A percentile compares a stretch with the other conserved stretches of the same genome.
phyloP scores from a whole-genome alignment of 768 basidiomycete species.

The Austroboletus festivus region DNA sequence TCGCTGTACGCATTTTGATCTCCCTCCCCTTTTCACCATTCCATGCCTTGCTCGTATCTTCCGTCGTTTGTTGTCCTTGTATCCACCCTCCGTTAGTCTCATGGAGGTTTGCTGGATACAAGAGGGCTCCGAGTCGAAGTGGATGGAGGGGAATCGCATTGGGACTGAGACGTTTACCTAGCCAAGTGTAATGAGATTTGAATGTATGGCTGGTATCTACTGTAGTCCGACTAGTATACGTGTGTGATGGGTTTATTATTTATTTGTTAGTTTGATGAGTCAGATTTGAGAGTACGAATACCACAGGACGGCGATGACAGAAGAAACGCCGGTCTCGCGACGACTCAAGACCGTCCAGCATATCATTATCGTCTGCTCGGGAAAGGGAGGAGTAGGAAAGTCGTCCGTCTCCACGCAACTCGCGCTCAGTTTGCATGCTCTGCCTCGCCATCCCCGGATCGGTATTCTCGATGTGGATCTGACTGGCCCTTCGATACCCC shows the following conservation, averaged over 20 bases:
- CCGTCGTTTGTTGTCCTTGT: constrained; percentile 61
- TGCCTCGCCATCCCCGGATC: constrained; percentile 63
- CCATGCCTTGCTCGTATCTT: constrained; percentile 25
- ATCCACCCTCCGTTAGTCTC: constrained; percentile 52
- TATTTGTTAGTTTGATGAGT: too few species aligned
- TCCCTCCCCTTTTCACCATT: constrained; percentile 15
- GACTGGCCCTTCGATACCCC: constrained; percentile 91
- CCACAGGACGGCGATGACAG: constrained; percentile 21
- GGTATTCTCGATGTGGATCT: constrained; percentile 94
- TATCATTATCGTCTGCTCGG: constrained; percentile 90
- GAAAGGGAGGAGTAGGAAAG: constrained; percentile 98
- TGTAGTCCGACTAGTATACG: too few species aligned
- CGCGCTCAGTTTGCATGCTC: constrained; percentile 79
- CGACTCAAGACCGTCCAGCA: constrained; percentile 75
- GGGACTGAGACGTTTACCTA: too few species aligned
- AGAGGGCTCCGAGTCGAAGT: constrained; percentile 60
- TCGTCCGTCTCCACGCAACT: constrained; percentile 94
- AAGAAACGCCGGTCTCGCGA: constrained; percentile 60
- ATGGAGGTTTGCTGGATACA: constrained; percentile 59
- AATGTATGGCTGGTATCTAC: too few species aligned
- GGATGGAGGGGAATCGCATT: constrained; percentile 12
- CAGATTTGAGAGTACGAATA: not conserved
- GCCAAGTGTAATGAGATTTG: constrained; percentile 1
- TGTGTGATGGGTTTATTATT: too few species aligned
- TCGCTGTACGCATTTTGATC: constrained; percentile 22